Evolutionary conservation across 2,329 filamentous ascomycete genomes (phyloP).

Genomic region (Microsporum audouinii): DNA sequence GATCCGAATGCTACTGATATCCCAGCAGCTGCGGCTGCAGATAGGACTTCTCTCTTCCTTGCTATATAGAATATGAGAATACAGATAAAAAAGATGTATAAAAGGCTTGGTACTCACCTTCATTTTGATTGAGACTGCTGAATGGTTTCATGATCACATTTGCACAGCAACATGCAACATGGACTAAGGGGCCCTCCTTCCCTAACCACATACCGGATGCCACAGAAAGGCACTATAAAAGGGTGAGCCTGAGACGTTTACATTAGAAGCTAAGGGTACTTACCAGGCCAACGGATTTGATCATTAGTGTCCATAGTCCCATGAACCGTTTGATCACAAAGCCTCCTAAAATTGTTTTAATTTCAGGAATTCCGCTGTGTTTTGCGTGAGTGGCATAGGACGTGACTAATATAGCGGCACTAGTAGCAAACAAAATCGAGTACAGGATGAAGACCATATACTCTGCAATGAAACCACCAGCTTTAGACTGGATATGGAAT

Average conservation of each 20-base stretch:
- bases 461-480: constrained; percentile 69
- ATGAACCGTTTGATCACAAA: constrained; percentile 99
- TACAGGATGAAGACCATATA: constrained; percentile 71
- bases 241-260: neutral
- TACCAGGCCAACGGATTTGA: constrained; percentile 75
- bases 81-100: neutral
- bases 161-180: constrained; percentile 94
- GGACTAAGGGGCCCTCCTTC: constrained; percentile 93
- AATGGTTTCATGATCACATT: constrained; percentile 93
- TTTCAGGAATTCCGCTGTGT: constrained; percentile 98
- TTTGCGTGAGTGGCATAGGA: constrained; percentile 90
- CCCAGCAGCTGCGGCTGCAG: constrained; percentile 79
- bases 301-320: constrained; percentile 78
- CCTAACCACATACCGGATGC: constrained; percentile 88
- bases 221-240: constrained; percentile 60
- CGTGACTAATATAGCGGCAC: constrained; percentile 73
- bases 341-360: constrained; percentile 97
- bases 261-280: neutral
- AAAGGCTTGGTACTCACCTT: constrained; percentile 34
- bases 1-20: constrained; percentile 92
- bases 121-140: constrained; percentile 80
- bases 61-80: constrained; percentile 40
- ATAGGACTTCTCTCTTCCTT: constrained; percentile 83
- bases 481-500: constrained; percentile 52
- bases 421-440: constrained; percentile 62